Conservation (phyloP, 1,284 basidiomycete genomes). For the Apiotrichum laibachii region DNA sequence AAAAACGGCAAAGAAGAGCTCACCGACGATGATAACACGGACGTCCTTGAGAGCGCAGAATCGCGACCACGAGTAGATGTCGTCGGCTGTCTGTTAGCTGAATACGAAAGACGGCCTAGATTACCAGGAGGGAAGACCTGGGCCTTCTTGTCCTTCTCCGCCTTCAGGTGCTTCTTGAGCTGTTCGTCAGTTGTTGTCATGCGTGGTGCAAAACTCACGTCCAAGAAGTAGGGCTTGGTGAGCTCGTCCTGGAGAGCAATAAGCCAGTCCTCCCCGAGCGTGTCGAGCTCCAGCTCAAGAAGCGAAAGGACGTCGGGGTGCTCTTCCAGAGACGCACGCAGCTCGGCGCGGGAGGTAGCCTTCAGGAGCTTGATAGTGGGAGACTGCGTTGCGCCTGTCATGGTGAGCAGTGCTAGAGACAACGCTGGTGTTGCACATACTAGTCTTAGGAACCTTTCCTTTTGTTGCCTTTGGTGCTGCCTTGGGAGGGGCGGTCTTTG, state of each 20-base stretch:
- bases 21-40: slow-evolving; percentile 54
- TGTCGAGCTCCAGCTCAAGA: slow-evolving; percentile 47
- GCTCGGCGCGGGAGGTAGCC: slow-evolving; percentile 30
- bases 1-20: slow-evolving; percentile 6
- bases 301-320: slow-evolving; percentile 28
- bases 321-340: slow-evolving; percentile 26
- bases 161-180: slow-evolving; percentile 48
- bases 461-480: not conserved
- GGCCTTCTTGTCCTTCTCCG: slow-evolving; percentile 38
- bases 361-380: slow-evolving; percentile 12
- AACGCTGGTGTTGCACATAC: slow-evolving; percentile 1
- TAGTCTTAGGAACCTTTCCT: not conserved
- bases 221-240: slow-evolving; percentile 48
- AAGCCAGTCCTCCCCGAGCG: slow-evolving; percentile 53
- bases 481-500: not conserved
- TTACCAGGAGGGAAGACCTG: slow-evolving; percentile 55
- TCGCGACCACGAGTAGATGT: slow-evolving; percentile 55
- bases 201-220: no score
- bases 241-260: slow-evolving; percentile 50
- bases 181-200: slow-evolving; percentile 19
- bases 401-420: not conserved
- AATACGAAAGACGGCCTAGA: slow-evolving; percentile 1
- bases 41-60: slow-evolving; percentile 52
- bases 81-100: slow-evolving; percentile 39
- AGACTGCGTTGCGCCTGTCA: not conserved